These are phyloP conservation scores for Penstemon eatonii DNA, from an alignment of 257 asterid species.

Conservation along the genomic window DNA sequence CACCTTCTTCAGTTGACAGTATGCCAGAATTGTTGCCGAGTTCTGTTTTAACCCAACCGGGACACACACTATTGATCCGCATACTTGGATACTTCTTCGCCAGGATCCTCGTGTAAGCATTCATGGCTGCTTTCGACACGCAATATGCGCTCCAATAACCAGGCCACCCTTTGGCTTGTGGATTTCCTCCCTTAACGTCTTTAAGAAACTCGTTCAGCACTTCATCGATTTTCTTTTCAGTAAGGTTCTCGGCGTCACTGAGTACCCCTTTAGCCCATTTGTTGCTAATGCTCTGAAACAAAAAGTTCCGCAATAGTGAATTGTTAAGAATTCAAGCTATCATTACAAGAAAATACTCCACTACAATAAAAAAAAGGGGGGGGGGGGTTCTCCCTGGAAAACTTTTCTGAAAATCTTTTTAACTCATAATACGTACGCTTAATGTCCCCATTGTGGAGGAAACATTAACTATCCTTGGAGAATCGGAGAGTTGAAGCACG, in stretches of 20 bases:
- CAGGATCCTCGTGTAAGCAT: constrained; percentile 57
- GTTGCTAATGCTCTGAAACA: constrained; percentile 40
- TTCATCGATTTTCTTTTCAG: constrained; percentile 50
- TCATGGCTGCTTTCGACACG: constrained; percentile 55
- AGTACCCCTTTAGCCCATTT: constrained; percentile 45
- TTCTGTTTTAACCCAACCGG: constrained; percentile 59
- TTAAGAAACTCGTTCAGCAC: constrained; percentile 48
- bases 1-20: constrained; percentile 49
- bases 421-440: constrained; percentile 27
- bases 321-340: background rate
- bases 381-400: background rate
- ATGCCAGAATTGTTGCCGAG: constrained; percentile 43
- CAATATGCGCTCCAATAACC: constrained; percentile 35
- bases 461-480: constrained; percentile 64
- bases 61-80: constrained; percentile 48
- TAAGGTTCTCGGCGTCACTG: constrained; percentile 38
- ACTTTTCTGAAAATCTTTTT: background rate
- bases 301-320: background rate
- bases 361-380: background rate
- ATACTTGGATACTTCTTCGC: constrained; percentile 42
- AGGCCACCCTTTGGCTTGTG: constrained; percentile 60
- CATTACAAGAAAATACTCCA: background rate
- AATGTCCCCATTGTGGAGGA: constrained; percentile 52
- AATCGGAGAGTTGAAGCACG: constrained; percentile 52
- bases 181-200: constrained; percentile 42